Evolutionary conservation across 2,329 filamentous ascomycete species (phyloP).

Genomic region (Metarhizium brunneum): DNA sequence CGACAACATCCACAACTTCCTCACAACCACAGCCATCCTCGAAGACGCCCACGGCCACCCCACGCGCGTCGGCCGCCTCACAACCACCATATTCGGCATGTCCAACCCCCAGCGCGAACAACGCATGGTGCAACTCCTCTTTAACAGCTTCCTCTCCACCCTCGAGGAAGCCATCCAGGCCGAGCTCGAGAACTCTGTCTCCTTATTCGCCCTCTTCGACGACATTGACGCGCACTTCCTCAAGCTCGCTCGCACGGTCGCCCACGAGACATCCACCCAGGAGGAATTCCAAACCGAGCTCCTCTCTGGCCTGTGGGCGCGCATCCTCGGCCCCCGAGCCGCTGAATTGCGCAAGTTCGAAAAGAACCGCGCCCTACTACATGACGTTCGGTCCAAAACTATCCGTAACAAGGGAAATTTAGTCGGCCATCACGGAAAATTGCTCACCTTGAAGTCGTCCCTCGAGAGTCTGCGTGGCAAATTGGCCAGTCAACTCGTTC

Average conservation of each 20-base stretch:
- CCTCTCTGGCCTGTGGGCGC: slow-evolving; percentile 77
- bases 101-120: slow-evolving; percentile 74
- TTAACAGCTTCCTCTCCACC: slow-evolving; percentile 71
- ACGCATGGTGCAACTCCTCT: slow-evolving; percentile 74
- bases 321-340: slow-evolving; percentile 69
- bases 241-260: slow-evolving; percentile 76
- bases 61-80: slow-evolving; percentile 58
- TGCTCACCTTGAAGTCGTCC: slow-evolving; percentile 76
- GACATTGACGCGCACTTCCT: slow-evolving; percentile 84
- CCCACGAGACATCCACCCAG: slow-evolving; percentile 73
- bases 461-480: slow-evolving; percentile 78
- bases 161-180: slow-evolving; percentile 83
- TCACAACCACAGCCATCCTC: slow-evolving; percentile 55
- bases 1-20: slow-evolving; percentile 72
- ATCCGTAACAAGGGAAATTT: slow-evolving; percentile 81
- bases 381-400: slow-evolving; percentile 71
- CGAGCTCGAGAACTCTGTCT: slow-evolving; percentile 71
- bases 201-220: slow-evolving; percentile 84
- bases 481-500: slow-evolving; percentile 74
- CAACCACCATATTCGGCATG: slow-evolving; percentile 68
- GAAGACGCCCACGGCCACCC: slow-evolving; percentile 46
- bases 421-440: slow-evolving; percentile 75
- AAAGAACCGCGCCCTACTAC: slow-evolving; percentile 74
- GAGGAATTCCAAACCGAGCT: slow-evolving; percentile 74
- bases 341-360: slow-evolving; percentile 79